phyloP scores from a whole-genome alignment of 2,329 filamentous ascomycete genomes.

The Geosmithia flava region DNA sequence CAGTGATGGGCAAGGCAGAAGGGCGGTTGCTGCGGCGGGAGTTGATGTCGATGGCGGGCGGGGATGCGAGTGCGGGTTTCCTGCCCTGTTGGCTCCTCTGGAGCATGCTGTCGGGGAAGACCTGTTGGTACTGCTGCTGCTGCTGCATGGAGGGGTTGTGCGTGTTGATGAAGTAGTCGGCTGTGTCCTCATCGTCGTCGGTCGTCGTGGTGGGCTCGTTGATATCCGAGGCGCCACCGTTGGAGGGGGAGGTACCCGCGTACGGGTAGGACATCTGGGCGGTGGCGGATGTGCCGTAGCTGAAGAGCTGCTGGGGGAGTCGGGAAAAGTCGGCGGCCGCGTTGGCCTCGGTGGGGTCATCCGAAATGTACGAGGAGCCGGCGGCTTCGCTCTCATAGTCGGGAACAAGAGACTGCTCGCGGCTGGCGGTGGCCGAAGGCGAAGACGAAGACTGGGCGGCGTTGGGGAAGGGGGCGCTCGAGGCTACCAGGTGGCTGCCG shows the following conservation, averaged over 20 bases:
- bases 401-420: background rate
- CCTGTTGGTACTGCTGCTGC: background rate
- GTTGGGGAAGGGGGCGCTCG: slow-evolving; percentile 24
- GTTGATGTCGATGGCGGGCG: slow-evolving; percentile 40
- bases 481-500: slow-evolving; percentile 23
- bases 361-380: background rate
- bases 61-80: slow-evolving; percentile 15
- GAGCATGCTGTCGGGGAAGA: background rate
- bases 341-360: background rate
- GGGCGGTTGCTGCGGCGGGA: slow-evolving; percentile 33
- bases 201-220: background rate
- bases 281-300: background rate
- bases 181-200: slow-evolving; percentile 1
- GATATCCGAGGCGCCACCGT: background rate
- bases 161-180: background rate
- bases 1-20: slow-evolving; percentile 30
- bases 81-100: background rate
- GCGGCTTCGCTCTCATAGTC: background rate
- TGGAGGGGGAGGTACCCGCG: slow-evolving; percentile 1
- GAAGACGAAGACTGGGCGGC: background rate
- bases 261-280: background rate
- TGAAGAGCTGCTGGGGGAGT: background rate
- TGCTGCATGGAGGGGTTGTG: background rate
- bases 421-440: background rate
- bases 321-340: background rate